A percentile compares a stretch with the other conserved stretches of the same genome.
Evolutionary conservation across 345 rosid species (phyloP).

Genomic region (Gynandropsis gynandra): DNA sequence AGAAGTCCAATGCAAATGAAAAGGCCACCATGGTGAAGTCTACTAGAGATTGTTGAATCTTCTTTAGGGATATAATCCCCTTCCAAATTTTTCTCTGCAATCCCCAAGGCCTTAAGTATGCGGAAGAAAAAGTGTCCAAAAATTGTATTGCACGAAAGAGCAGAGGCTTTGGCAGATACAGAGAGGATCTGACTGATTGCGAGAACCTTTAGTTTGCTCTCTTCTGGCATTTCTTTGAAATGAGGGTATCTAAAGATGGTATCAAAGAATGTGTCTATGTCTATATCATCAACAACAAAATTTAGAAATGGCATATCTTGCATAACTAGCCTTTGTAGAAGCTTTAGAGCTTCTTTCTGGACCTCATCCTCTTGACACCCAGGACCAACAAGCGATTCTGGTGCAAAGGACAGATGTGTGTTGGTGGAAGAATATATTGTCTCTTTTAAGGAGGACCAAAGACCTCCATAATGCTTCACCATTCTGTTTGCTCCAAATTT

Average conservation of each 20-base stretch:
- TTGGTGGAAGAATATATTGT: conserved; percentile 46
- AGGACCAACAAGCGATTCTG: conserved; percentile 40
- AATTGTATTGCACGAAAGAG: conserved; percentile 52
- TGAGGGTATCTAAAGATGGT: conserved; percentile 36
- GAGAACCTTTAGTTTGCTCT: conserved; percentile 50
- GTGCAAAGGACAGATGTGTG: conserved; percentile 30
- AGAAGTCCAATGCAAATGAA: conserved; percentile 65
- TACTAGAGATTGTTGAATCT: conserved; percentile 26
- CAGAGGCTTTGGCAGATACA: conserved; percentile 57
- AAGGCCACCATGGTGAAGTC: conserved; percentile 52
- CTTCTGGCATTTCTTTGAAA: conserved; percentile 37
- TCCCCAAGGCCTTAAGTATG: conserved; percentile 50
- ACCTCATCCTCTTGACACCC: conserved; percentile 40
- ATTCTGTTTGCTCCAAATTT: conserved; percentile 64
- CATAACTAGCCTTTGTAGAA: conserved; percentile 47
- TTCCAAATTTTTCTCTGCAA: conserved; percentile 30
- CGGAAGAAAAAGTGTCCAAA: conserved; percentile 45
- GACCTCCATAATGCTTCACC: conserved; percentile 48
- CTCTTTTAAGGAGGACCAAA: conserved; percentile 72
- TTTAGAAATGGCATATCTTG: conserved; percentile 47
- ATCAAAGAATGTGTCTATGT: conserved; percentile 45
- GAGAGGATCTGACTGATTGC: conserved; percentile 56
- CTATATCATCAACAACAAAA: conserved; percentile 50
- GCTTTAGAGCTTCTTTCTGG: conserved; percentile 50
- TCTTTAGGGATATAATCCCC: conserved; percentile 26